These are phyloP conservation scores for Diaporthe sp. DNA, from an alignment of 2,329 filamentous ascomycete species.

Conservation along the genomic window DNA sequence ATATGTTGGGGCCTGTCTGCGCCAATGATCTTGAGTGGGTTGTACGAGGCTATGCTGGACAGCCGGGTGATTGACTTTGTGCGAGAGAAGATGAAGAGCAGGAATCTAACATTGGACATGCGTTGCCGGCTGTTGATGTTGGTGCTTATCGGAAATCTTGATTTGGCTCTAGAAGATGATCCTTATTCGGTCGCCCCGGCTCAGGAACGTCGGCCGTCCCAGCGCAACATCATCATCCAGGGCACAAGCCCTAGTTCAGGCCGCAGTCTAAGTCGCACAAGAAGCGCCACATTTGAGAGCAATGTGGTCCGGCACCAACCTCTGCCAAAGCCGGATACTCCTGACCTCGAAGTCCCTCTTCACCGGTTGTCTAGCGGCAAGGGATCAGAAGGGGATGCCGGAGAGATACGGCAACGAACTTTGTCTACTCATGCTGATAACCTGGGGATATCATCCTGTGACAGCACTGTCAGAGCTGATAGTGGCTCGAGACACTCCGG, in stretches of 20 bases:
- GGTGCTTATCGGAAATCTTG: slow-evolving; percentile 47
- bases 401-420: background rate
- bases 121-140: slow-evolving; percentile 42
- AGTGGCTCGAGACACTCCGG: background rate
- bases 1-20: slow-evolving; percentile 46
- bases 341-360: background rate
- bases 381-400: background rate
- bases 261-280: background rate
- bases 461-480: background rate
- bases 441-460: background rate
- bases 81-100: slow-evolving; percentile 38
- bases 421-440: background rate
- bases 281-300: background rate
- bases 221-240: slow-evolving; percentile 12
- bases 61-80: slow-evolving; percentile 44
- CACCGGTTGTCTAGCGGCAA: background rate
- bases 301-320: background rate
- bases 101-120: slow-evolving; percentile 44
- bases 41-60: slow-evolving; percentile 49
- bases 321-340: background rate
- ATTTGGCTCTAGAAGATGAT: slow-evolving; percentile 39
- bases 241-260: background rate
- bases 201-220: slow-evolving; percentile 22
- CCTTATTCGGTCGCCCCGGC: background rate
- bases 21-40: slow-evolving; percentile 47